Conservation (phyloP, 305 asterid genomes). For the Solanum chacoense region DNA sequence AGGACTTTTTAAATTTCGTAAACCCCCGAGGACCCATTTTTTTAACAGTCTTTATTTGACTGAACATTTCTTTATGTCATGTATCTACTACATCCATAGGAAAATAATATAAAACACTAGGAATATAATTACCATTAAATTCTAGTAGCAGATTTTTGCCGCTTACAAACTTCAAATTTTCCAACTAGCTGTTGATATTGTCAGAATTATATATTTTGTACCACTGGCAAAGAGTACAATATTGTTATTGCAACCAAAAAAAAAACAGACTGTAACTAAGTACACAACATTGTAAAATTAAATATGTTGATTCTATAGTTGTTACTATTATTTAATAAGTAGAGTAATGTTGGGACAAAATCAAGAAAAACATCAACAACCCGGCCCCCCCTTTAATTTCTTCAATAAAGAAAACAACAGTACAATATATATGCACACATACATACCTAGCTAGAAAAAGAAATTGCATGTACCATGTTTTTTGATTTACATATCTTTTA, state of each 20-base stretch:
- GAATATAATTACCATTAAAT: constrained; percentile 17
- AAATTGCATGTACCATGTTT: neutral
- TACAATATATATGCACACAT: neutral
- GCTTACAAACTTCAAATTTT: neutral
- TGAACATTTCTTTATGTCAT: neutral
- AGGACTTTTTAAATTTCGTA: neutral
- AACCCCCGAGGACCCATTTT: neutral
- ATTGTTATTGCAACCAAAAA: neutral
- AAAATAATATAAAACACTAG: neutral
- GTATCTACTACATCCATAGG: neutral
- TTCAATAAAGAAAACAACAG: neutral
- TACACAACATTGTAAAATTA: neutral
- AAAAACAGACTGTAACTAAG: neutral
- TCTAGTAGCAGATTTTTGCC: constrained; percentile 2
- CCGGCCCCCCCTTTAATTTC: neutral
- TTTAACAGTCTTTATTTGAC: neutral
- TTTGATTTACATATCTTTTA: neutral
- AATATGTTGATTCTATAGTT: neutral
- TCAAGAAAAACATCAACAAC: neutral
- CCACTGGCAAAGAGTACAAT: neutral
- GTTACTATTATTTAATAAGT: neutral
- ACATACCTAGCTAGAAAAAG: neutral
- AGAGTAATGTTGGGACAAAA: neutral
- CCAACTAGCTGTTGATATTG: neutral
- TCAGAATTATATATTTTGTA: neutral